Base-by-base conservation (phyloP, 1,284 basidiomycete genomes). In the Rhizoctonia solani region DNA sequence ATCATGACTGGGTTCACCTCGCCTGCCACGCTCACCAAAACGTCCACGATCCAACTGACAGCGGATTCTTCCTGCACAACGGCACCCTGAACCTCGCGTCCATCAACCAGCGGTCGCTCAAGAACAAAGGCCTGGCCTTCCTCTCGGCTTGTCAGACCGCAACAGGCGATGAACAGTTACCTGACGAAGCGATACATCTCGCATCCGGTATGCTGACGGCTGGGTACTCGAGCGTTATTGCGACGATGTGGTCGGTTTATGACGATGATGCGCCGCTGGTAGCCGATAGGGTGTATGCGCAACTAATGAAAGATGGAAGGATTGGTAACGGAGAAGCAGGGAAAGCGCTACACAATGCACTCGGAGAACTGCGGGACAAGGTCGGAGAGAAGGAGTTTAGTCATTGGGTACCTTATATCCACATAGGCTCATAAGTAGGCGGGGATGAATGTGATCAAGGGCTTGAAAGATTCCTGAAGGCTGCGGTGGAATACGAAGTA, bases 101-200 rank as follows among this genome's bases (percentile, higher is more conserved):
- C 23, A 52, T 68, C 44, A 68, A 39, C 44, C 29, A 25, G 14
- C 23, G 39, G n/a, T 47, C 54, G 4, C 44, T 58, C 55, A 42
- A 32, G 23, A 27, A 61, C 29, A 30, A 41, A 6, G 66, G 55
- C 6, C 49, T 68, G 25, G 66, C 66, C 8, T 50, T 68, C 29
- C 49, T 68, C 13, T 68, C 66, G 2, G 66, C 66, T n/a, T 68
- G 66, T 47, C 66, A 68, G 21, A 56, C 54, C 1, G 66, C 66
- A 4, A 37, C 66, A 6, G 54, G 66, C 5, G 55, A 58, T 23
- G 29, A 46, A 13, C 21, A 30, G 66, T 39, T 6, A 68, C n/a
- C n/a, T n/a, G n/a, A n/a, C n/a, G n/a, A n/a, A n/a, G n/a, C n/a
- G n/a, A n/a, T n/a, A n/a, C n/a, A n/a, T n/a, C n/a, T n/a, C n/a